These are phyloP conservation scores for Trichomonascaceae sp. DNA, from an alignment of 1,139 yeast genomes.

Conservation along the genomic window DNA sequence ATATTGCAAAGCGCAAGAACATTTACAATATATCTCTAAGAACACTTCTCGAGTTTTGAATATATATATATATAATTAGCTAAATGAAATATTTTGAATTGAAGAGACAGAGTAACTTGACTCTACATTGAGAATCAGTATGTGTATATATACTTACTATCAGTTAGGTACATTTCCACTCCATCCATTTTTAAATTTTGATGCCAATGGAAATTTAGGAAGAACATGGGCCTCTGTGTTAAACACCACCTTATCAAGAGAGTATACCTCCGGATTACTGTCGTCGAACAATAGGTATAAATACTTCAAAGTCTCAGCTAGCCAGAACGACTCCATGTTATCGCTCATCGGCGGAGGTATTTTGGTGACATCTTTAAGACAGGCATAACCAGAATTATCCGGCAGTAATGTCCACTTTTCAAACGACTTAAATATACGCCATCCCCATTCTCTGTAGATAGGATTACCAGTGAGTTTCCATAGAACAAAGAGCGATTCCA, in stretches of 20 bases:
- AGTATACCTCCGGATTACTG: conserved; percentile 49
- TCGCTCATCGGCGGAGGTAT: conserved; percentile 50
- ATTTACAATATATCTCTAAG: conserved; percentile 10
- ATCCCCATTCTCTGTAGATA: conserved; percentile 86
- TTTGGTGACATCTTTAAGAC: conserved; percentile 57
- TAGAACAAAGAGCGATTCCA: conserved; percentile 76
- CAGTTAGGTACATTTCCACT: conserved; percentile 14
- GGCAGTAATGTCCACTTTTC: conserved; percentile 51
- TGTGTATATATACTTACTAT: background rate
- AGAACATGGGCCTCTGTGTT: conserved; percentile 93
- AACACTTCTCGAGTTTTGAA: conserved; percentile 11
- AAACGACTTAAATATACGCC: conserved; percentile 73
- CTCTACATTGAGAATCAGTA: background rate
- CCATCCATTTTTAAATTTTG: conserved; percentile 64
- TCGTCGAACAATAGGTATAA: conserved; percentile 72
- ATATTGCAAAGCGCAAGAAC: conserved; percentile 5
- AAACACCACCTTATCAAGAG: conserved; percentile 66
- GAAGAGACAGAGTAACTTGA: background rate
- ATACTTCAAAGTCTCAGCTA: conserved; percentile 88
- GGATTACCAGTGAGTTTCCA: conserved; percentile 77
- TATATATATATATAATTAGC: conserved; percentile 10
- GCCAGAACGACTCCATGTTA: conserved; percentile 90
- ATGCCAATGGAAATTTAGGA: conserved; percentile 58
- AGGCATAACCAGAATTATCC: conserved; percentile 57
- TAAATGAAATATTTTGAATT: background rate